Evolutionary conservation across 495 filamentous ascomycete genomes (phyloP), one percentile per base, ranked within the genome.

Genomic region (Daldinia childiae): DNA sequence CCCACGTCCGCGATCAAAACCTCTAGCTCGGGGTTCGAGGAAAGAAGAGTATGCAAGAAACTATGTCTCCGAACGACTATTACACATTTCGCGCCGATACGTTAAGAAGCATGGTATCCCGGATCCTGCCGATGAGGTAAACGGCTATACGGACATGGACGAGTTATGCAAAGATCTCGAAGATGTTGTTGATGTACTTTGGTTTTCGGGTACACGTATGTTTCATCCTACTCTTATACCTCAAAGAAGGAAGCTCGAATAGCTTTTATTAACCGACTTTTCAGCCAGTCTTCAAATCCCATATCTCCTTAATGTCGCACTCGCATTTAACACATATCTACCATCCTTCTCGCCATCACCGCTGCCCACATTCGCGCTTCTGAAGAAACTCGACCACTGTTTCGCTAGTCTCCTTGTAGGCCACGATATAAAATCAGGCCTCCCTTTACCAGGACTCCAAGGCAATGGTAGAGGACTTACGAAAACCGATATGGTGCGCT

Each of bases 151-250:
- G 57, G 87, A 78, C 66, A 90, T 95, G 77, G 81, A 76, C 15
- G 89, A 95, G 62, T 81, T 92, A 6, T 90, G 85, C 14, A 85
- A 81, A 52, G 92, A 96, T 75, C 77, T 97, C 0, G 90, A 93
- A 43, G 81, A 79, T 6, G 66, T 95, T 15, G 80, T 95, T 15
- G 90, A 95, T 79, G 86, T 94, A 11, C 78, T 97, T 7, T 97
- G 94, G 94, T 82, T 90, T 26, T 91, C 87, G 45, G 91, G 91
- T 3, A 95, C 93, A 9, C 92, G 93, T 95, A 84, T 68, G 92
- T 75, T 21, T 68, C 74, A 15, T 38, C 61, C 62, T 56, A 60
- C 55, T 1, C 1, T 50, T 9, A 19, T 26, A 38, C 21, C 11
- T 38, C 17, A 21, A 19, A 39, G 56, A 43, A 43, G 19, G 38